Evolutionary conservation across 2,329 filamentous ascomycete species (phyloP).

Genomic region (Alternaria rosae): DNA sequence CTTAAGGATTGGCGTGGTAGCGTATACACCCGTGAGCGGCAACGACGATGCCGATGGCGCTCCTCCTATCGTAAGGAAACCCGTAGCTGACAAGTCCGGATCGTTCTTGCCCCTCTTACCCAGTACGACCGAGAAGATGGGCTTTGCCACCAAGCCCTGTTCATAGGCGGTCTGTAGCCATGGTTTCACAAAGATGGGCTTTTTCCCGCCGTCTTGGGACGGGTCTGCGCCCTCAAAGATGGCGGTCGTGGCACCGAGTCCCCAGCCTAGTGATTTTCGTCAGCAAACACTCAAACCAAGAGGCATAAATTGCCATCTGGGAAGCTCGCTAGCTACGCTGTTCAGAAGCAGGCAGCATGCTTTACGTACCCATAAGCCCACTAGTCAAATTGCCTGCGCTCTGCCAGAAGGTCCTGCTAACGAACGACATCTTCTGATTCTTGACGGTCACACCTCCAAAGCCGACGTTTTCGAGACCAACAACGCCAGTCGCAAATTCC

Average conservation of each 20-base stretch:
- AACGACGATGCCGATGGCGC: neutral
- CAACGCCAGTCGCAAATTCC: neutral
- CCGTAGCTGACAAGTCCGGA: neutral
- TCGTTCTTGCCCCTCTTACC: neutral
- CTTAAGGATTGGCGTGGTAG: neutral
- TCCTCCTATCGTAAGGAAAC: constrained; percentile 1
- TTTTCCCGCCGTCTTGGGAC: neutral
- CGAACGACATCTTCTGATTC: neutral
- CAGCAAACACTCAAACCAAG: neutral
- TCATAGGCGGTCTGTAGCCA: neutral
- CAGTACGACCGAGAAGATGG: neutral
- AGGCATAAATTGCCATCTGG: too few species aligned
- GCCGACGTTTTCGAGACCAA: neutral
- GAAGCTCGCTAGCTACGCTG: too few species aligned
- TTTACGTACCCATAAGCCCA: neutral
- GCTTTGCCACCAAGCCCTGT: constrained; percentile 1
- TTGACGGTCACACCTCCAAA: neutral
- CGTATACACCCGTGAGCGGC: neutral
- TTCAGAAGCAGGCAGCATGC: neutral
- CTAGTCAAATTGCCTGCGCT: neutral
- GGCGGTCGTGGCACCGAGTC: neutral
- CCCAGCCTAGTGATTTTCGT: neutral
- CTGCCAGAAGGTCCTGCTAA: neutral
- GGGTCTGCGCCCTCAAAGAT: neutral
- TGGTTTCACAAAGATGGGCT: neutral